A percentile compares a stretch with the other conserved stretches of the same genome.
These are phyloP conservation scores for Zygoascus biomembranicola DNA, from an alignment of 805 yeast species.

Conservation along the genomic window DNA sequence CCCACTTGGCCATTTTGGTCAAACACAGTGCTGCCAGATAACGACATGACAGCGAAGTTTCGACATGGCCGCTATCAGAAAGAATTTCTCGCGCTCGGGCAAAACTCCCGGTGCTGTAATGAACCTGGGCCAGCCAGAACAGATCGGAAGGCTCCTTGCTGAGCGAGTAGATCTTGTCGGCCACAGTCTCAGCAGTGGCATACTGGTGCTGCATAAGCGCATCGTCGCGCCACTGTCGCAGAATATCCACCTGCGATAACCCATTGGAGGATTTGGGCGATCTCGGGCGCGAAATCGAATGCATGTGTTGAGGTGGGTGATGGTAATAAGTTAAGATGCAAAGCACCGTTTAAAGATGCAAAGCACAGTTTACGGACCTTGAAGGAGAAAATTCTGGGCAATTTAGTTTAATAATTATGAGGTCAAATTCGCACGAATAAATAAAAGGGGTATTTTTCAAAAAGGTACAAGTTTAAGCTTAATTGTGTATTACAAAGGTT, in stretches of 20 bases:
- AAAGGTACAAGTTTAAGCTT: too few species aligned
- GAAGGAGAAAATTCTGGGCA: too few species aligned
- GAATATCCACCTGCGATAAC: slow-evolving; percentile 70
- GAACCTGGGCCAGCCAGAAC: slow-evolving; percentile 91
- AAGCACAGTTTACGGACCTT: too few species aligned
- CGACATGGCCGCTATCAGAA: slow-evolving; percentile 43
- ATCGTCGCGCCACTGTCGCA: slow-evolving; percentile 88
- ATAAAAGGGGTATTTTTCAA: too few species aligned
- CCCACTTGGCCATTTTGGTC: slow-evolving; percentile 66
- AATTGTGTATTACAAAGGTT: too few species aligned
- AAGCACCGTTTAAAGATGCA: too few species aligned
- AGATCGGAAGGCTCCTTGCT: slow-evolving; percentile 89
- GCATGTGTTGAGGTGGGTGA: too few species aligned
- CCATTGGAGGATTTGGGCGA: neutral
- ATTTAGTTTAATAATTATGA: too few species aligned
- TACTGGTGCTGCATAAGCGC: slow-evolving; percentile 89
- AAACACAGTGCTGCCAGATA: slow-evolving; percentile 69
- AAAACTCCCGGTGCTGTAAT: slow-evolving; percentile 66
- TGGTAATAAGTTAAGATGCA: too few species aligned
- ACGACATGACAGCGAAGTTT: slow-evolving; percentile 62
- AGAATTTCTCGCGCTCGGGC: slow-evolving; percentile 70
- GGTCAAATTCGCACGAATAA: too few species aligned
- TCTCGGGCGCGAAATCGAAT: too few species aligned
- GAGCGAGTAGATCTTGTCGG: slow-evolving; percentile 78
- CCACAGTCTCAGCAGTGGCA: slow-evolving; percentile 81